Evolutionary conservation across 192 early-diverging fungal genomes (phyloP).

Genomic region (Entomortierella beljakovae): DNA sequence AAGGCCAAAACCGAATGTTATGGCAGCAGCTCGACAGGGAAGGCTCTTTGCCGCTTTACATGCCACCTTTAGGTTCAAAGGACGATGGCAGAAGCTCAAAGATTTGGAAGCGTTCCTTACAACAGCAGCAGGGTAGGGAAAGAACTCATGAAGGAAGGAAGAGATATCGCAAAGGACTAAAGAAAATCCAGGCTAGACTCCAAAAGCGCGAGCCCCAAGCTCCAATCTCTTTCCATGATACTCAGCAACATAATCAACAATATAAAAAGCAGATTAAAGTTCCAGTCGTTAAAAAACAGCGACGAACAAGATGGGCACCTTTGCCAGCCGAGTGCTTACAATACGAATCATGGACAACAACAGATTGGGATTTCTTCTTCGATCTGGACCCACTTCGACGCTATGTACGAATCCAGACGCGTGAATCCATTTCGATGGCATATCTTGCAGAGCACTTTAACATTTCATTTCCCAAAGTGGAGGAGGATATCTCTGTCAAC

Average conservation of each 20-base stretch:
- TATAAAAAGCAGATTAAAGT: background rate
- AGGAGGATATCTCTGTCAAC: background rate
- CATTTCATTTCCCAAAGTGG: conserved; percentile 23
- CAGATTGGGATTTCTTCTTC: conserved; percentile 67
- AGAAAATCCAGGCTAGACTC: background rate
- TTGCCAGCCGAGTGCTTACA: conserved; percentile 64
- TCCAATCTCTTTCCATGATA: conserved; percentile 9
- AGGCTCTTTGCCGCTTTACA: conserved; percentile 22
- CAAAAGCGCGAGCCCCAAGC: background rate
- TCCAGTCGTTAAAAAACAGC: background rate
- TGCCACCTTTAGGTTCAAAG: conserved; percentile 3
- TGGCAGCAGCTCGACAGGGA: background rate
- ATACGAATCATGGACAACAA: conserved; percentile 63
- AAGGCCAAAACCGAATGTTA: background rate
- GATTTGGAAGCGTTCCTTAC: conserved; percentile 10
- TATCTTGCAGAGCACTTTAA: conserved; percentile 29
- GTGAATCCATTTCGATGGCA: conserved; percentile 45
- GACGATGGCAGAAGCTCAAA: background rate
- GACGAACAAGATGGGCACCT: conserved; percentile 21
- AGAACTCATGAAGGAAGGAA: background rate
- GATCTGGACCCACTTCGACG: conserved; percentile 54
- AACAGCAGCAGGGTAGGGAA: too few species aligned
- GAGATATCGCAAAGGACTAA: background rate
- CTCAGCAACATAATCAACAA: background rate
- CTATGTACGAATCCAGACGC: conserved; percentile 55